Evolutionary conservation across 1,284 basidiomycete species (phyloP).

Genomic region (Lignosus rhinocerotis): DNA sequence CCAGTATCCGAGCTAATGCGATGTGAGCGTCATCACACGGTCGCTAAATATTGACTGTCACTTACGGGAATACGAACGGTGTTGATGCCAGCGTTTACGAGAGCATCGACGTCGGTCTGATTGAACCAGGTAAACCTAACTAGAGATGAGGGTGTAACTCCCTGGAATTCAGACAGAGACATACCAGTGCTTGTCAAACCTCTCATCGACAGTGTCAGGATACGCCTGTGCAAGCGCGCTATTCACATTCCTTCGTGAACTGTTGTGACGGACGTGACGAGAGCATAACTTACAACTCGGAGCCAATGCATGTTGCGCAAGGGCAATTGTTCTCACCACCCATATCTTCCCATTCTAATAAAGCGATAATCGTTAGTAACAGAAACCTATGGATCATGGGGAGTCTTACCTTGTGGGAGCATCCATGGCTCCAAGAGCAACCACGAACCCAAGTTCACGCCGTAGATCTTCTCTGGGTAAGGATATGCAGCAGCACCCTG

Average conservation of each 20-base stretch:
- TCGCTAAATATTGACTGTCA: neutral
- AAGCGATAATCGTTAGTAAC: neutral
- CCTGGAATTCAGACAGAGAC: conserved; percentile 8
- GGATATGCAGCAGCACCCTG: neutral
- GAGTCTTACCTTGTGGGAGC: conserved; percentile 52
- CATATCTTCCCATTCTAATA: conserved; percentile 62
- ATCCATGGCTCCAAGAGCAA: conserved; percentile 68
- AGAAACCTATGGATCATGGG: neutral
- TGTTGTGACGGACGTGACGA: neutral
- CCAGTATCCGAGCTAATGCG: conserved; percentile 73
- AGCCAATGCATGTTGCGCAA: conserved; percentile 56
- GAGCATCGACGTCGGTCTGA: conserved; percentile 54
- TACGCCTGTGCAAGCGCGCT: conserved; percentile 60
- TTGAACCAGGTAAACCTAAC: conserved; percentile 71
- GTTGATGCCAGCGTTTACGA: conserved; percentile 61
- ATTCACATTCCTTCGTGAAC: neutral
- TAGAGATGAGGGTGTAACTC: conserved; percentile 3
- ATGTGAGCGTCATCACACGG: neutral
- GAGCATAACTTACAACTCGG: conserved; percentile 50
- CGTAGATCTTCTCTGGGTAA: conserved; percentile 55
- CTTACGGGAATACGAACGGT: conserved; percentile 74
- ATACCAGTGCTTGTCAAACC: conserved; percentile 67
- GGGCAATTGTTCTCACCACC: conserved; percentile 56
- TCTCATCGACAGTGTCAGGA: conserved; percentile 57
- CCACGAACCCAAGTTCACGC: conserved; percentile 68